Percentiles rank a stretch among this genome's conserved stretches.
phyloP scores from a whole-genome alignment of 1,139 yeast species.

The Suhomyces coccinellae region DNA sequence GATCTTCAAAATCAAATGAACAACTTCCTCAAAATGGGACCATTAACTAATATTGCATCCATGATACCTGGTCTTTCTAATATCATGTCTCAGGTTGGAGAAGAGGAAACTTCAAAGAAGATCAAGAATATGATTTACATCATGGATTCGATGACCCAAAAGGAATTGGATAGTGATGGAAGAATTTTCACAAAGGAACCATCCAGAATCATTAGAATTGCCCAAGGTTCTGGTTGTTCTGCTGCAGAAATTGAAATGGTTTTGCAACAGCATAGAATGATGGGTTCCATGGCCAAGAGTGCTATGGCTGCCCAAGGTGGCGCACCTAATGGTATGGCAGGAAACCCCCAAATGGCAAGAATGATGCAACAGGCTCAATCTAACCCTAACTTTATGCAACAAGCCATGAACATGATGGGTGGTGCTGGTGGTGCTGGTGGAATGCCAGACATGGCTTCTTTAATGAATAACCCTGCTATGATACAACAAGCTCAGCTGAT shows the following conservation, averaged over 20 bases:
- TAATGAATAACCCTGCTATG: slow-evolving; percentile 39
- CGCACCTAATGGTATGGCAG: slow-evolving; percentile 26
- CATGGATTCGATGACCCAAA: slow-evolving; percentile 94
- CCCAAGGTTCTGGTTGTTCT: slow-evolving; percentile 94
- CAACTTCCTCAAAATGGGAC: slow-evolving; percentile 95
- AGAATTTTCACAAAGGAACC: slow-evolving; percentile 79
- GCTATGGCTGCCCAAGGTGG: slow-evolving; percentile 53
- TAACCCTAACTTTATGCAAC: slow-evolving; percentile 55
- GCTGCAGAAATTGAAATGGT: slow-evolving; percentile 94
- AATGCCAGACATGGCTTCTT: slow-evolving; percentile 35
- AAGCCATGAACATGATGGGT: slow-evolving; percentile 39
- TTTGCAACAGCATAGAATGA: slow-evolving; percentile 86
- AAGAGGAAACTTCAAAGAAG: slow-evolving; percentile 81
- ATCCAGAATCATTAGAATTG: slow-evolving; percentile 82
- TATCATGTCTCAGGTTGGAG: slow-evolving; percentile 84
- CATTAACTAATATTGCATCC: slow-evolving; percentile 85
- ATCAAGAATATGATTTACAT: slow-evolving; percentile 88
- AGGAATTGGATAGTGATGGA: slow-evolving; percentile 92
- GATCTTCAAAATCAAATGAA: slow-evolving; percentile 96
- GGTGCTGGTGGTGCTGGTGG: slow-evolving; percentile 42
- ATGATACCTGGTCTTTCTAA: slow-evolving; percentile 95
- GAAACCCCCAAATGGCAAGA: slow-evolving; percentile 21
- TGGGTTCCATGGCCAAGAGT: slow-evolving; percentile 89
- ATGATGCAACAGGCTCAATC: slow-evolving; percentile 47
- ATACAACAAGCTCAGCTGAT: slow-evolving; percentile 48